Conservation (phyloP, 495 filamentous ascomycete species). For the Hypoxylon cercidicola region DNA sequence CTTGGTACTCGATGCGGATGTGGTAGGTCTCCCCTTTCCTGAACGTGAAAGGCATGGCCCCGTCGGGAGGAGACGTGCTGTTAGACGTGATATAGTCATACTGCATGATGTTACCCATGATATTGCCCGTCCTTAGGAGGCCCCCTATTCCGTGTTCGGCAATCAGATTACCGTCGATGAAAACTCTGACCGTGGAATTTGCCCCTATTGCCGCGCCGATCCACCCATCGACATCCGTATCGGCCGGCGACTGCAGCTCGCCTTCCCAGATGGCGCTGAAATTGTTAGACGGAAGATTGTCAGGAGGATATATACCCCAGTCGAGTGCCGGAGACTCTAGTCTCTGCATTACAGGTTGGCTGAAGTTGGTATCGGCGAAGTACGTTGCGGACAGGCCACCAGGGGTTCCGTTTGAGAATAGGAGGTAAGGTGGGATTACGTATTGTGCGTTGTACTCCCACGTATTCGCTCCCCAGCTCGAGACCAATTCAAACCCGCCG, state of each 20-base stretch:
- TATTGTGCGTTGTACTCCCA: slow-evolving; percentile 57
- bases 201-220: slow-evolving; percentile 50
- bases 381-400: slow-evolving; percentile 54
- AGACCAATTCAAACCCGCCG: slow-evolving; percentile 45
- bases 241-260: slow-evolving; percentile 48
- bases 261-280: slow-evolving; percentile 58
- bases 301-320: slow-evolving; percentile 56
- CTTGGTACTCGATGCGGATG: slow-evolving; percentile 57
- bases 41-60: slow-evolving; percentile 51
- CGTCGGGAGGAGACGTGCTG: slow-evolving; percentile 47
- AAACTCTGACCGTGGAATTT: slow-evolving; percentile 51
- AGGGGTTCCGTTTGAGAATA: slow-evolving; percentile 47
- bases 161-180: slow-evolving; percentile 46
- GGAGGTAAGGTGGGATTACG: slow-evolving; percentile 52
- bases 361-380: slow-evolving; percentile 52
- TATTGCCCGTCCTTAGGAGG: slow-evolving; percentile 40
- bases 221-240: slow-evolving; percentile 50
- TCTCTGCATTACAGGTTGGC: slow-evolving; percentile 40
- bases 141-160: slow-evolving; percentile 26
- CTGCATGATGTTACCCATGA: slow-evolving; percentile 47
- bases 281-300: slow-evolving; percentile 54
- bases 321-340: slow-evolving; percentile 52
- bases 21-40: slow-evolving; percentile 45
- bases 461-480: slow-evolving; percentile 55
- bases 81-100: slow-evolving; percentile 41